Conservation (phyloP, 495 filamentous ascomycete genomes). For the Aspergillus baeticus region DNA sequence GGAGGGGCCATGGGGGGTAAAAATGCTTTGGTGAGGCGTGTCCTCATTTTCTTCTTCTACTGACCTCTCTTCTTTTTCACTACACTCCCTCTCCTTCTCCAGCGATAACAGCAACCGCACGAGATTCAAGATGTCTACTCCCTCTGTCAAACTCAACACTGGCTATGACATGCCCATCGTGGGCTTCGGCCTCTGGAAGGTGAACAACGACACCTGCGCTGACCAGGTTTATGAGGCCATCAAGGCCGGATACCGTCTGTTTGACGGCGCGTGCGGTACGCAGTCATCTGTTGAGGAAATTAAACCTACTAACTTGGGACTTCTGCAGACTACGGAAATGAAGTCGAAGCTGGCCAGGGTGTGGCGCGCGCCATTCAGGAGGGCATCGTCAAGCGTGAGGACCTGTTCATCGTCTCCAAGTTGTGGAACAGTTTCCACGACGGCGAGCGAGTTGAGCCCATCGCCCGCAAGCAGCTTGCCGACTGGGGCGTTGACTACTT, state of each 20-base stretch:
- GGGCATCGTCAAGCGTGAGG: constrained; percentile 78
- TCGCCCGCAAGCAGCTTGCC: constrained; percentile 67
- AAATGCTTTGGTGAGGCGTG: neutral
- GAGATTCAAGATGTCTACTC: constrained; percentile 12
- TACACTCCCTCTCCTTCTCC: neutral
- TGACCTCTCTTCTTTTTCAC: constrained; percentile 2
- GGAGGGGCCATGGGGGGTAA: neutral
- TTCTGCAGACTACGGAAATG: constrained; percentile 78
- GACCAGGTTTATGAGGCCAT: constrained; percentile 87
- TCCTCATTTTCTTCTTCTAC: constrained; percentile 1
- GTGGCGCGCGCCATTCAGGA: constrained; percentile 86
- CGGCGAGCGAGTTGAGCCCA: constrained; percentile 67
- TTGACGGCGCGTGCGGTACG: constrained; percentile 84
- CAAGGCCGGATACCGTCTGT: constrained; percentile 82
- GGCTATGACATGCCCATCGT: constrained; percentile 86
- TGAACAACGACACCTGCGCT: constrained; percentile 72
- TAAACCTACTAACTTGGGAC: neutral
- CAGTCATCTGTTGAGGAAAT: constrained; percentile 16
- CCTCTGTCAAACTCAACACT: constrained; percentile 72
- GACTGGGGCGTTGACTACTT: constrained; percentile 87
- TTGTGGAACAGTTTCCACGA: constrained; percentile 92
- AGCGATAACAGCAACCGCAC: neutral
- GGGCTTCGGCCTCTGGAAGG: constrained; percentile 83
- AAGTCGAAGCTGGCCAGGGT: constrained; percentile 79
- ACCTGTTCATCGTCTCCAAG: constrained; percentile 91